phyloP scores from a whole-genome alignment of 305 asterid species.

The Ruellia speciosa region DNA sequence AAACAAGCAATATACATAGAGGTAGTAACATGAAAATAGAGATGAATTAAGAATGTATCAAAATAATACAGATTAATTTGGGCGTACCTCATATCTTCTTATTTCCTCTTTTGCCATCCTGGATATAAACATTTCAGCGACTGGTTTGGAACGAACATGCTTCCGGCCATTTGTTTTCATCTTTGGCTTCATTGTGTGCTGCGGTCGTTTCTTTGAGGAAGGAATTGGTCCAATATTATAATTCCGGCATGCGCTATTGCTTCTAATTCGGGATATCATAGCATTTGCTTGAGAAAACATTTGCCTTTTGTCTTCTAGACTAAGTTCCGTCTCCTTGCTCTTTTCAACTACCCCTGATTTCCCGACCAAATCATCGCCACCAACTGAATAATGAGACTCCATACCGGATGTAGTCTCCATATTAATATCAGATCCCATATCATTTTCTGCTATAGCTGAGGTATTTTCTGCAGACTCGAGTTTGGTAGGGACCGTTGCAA shows the following conservation, averaged over 20 bases:
- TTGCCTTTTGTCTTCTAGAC: slow-evolving; percentile 27
- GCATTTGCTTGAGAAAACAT: slow-evolving; percentile 46
- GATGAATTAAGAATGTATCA: neutral
- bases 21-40: neutral
- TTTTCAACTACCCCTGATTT: slow-evolving; percentile 30
- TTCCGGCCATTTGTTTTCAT: slow-evolving; percentile 38
- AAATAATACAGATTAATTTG: too few species aligned
- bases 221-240: slow-evolving; percentile 42
- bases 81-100: slow-evolving; percentile 41
- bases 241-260: slow-evolving; percentile 50
- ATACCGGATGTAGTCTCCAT: slow-evolving; percentile 22
- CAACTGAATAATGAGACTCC: slow-evolving; percentile 26
- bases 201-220: slow-evolving; percentile 52
- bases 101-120: slow-evolving; percentile 69
- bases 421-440: slow-evolving; percentile 24
- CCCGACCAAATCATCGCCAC: slow-evolving; percentile 23
- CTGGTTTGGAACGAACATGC: slow-evolving; percentile 44
- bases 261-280: slow-evolving; percentile 49
- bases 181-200: slow-evolving; percentile 34
- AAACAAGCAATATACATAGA: neutral
- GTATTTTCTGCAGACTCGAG: slow-evolving; percentile 24
- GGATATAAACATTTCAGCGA: slow-evolving; percentile 56
- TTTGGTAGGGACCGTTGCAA: slow-evolving; percentile 28
- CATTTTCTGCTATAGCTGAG: slow-evolving; percentile 25
- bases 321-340: slow-evolving; percentile 24